phyloP scores from a whole-genome alignment of 192 early-diverging fungal genomes.

The Backusella liffmaniae region DNA sequence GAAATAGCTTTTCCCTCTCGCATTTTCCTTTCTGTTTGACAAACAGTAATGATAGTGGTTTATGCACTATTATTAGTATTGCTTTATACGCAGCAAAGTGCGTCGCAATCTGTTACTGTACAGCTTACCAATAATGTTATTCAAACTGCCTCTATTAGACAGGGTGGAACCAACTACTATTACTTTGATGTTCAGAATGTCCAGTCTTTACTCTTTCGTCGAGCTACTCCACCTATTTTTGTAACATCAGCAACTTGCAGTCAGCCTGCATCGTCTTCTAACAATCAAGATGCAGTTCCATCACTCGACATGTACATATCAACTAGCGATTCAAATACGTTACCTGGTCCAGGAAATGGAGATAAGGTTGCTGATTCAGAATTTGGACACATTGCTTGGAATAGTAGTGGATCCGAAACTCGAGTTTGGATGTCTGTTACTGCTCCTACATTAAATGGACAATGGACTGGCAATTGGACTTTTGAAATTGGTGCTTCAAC shows the following conservation, averaged over 20 bases:
- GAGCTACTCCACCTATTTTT: constrained; percentile 15
- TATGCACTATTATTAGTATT: constrained; percentile 6
- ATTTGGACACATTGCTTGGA: constrained; percentile 19
- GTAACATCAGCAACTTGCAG: constrained; percentile 30
- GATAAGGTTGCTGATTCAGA: constrained; percentile 6
- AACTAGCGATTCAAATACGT: constrained; percentile 10
- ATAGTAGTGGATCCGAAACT: not conserved
- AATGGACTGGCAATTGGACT: constrained; percentile 36
- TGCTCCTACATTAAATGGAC: constrained; percentile 11
- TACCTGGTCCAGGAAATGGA: constrained; percentile 27
- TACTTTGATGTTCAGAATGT: constrained; percentile 14
- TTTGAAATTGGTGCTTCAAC: constrained; percentile 37
- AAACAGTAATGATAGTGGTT: constrained; percentile 2
- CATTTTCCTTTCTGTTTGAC: not conserved
- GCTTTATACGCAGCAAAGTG: not conserved
- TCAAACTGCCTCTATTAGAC: not conserved
- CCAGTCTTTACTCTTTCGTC: not conserved
- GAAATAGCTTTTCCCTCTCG: not conserved
- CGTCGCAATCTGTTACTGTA: constrained; percentile 2
- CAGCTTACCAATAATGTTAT: constrained; percentile 15
- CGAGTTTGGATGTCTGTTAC: constrained; percentile 31
- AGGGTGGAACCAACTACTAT: not conserved
- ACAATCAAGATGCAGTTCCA: constrained; percentile 15
- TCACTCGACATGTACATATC: constrained; percentile 30
- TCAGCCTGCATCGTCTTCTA: constrained; percentile 23